These are phyloP conservation scores for Chalciporus sp. DNA, from an alignment of 1,284 basidiomycete genomes.

Conservation along the genomic window DNA sequence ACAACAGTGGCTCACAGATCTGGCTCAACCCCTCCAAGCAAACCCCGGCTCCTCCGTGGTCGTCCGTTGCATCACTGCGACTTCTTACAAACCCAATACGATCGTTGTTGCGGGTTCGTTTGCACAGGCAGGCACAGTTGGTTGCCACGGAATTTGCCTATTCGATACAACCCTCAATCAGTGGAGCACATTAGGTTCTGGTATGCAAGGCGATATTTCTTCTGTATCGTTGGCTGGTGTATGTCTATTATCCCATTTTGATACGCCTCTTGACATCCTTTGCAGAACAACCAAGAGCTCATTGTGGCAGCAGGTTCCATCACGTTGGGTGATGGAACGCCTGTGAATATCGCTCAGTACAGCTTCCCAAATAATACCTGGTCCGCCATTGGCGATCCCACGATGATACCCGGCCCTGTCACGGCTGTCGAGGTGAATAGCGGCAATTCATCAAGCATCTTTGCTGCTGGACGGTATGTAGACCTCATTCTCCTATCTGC, in stretches of 20 bases:
- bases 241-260: conserved; percentile 34
- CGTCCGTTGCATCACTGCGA: conserved; percentile 75
- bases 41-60: conserved; percentile 57
- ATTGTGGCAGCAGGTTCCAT: conserved; percentile 81
- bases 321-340: conserved; percentile 54
- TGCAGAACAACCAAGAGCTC: conserved; percentile 60
- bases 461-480: conserved; percentile 82
- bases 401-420: conserved; percentile 83
- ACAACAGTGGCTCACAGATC: conserved; percentile 60
- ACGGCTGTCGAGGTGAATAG: conserved; percentile 88
- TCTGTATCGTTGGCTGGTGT: conserved; percentile 83
- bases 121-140: conserved; percentile 71
- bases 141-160: conserved; percentile 81
- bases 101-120: conserved; percentile 90
- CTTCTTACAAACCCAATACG: conserved; percentile 60
- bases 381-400: conserved; percentile 67
- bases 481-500: background rate
- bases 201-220: conserved; percentile 82
- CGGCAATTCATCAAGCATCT: conserved; percentile 81
- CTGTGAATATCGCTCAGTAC: conserved; percentile 74
- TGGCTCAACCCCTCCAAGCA: conserved; percentile 61
- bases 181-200: conserved; percentile 84
- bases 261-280: conserved; percentile 3
- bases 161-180: conserved; percentile 69
- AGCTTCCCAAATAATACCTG: conserved; percentile 73